A percentile compares a stretch with the other conserved stretches of the same genome.
These are phyloP conservation scores for Vinca minor DNA, from an alignment of 257 asterid genomes.

Conservation along the genomic window DNA sequence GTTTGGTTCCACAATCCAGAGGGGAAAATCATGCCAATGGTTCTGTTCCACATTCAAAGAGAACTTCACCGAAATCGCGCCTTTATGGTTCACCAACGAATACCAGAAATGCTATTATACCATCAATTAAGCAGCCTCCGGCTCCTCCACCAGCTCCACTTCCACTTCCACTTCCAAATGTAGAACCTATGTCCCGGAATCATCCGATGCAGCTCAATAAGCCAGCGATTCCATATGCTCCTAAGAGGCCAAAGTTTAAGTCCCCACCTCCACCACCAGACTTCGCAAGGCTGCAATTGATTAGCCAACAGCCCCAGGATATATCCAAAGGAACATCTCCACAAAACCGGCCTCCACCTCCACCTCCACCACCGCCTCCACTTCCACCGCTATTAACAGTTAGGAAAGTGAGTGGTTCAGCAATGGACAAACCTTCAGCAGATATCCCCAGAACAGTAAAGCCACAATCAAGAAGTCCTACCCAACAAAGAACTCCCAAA, in stretches of 20 bases:
- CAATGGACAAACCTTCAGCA: too few relatives aligned
- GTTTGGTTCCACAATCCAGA: slow-evolving; percentile 18
- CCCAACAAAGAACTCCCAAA: slow-evolving; percentile 25
- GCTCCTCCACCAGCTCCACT: slow-evolving; percentile 33
- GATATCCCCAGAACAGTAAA: slow-evolving; percentile 23
- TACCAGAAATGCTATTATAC: slow-evolving; percentile 49
- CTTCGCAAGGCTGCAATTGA: slow-evolving; percentile 49
- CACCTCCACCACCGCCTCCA: slow-evolving; percentile 37
- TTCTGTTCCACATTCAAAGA: slow-evolving; percentile 54
- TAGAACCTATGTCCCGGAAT: slow-evolving; percentile 26
- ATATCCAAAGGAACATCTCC: slow-evolving; percentile 28
- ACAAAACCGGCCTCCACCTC: slow-evolving; percentile 39
- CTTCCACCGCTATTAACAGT: slow-evolving; percentile 32
- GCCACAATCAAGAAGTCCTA: slow-evolving; percentile 29
- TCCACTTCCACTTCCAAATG: slow-evolving; percentile 18
- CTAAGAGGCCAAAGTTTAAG: slow-evolving; percentile 58
- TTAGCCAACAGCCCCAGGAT: slow-evolving; percentile 42
- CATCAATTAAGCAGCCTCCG: slow-evolving; percentile 52
- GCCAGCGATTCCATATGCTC: slow-evolving; percentile 36
- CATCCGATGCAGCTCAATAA: slow-evolving; percentile 20
- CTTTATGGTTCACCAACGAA: slow-evolving; percentile 54
- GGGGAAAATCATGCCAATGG: slow-evolving; percentile 23
- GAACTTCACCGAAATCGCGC: slow-evolving; percentile 82
- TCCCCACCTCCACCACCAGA: slow-evolving; percentile 87
- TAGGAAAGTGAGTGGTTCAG: slow-evolving; percentile 25